Percentiles rank a stretch among this genome's conserved stretches.
These are phyloP conservation scores for Cornus kousa DNA, from an alignment of 148 eudicot species.

Conservation along the genomic window DNA sequence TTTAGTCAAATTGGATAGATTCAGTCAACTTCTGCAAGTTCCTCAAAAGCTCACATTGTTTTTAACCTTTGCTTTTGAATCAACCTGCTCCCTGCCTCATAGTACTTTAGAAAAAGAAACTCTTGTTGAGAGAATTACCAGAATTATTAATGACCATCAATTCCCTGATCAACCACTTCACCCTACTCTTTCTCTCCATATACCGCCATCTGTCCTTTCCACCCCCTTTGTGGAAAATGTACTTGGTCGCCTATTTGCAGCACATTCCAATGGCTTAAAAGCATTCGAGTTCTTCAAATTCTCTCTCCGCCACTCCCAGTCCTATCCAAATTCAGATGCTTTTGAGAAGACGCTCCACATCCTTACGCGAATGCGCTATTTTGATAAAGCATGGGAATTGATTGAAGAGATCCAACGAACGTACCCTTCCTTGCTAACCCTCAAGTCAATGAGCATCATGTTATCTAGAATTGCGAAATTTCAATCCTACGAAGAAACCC, in stretches of 20 bases:
- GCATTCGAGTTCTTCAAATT: slow-evolving; percentile 78
- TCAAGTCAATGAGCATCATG: slow-evolving; percentile 81
- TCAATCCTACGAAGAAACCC: slow-evolving; percentile 68
- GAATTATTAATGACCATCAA: slow-evolving; percentile 71
- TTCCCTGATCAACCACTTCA: slow-evolving; percentile 64
- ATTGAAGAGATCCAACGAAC: slow-evolving; percentile 52
- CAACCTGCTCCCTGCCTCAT: slow-evolving; percentile 24
- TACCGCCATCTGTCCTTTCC: slow-evolving; percentile 45
- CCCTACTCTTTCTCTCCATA: slow-evolving; percentile 45
- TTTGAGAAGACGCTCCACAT: slow-evolving; percentile 86
- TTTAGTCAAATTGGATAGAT: slow-evolving; percentile 4
- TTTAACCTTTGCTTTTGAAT: slow-evolving; percentile 20
- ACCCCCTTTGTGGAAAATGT: slow-evolving; percentile 58
- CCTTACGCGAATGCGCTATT: slow-evolving; percentile 80
- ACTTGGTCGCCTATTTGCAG: slow-evolving; percentile 67
- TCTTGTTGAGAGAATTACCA: slow-evolving; percentile 48
- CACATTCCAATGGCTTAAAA: slow-evolving; percentile 83
- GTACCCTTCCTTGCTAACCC: slow-evolving; percentile 59
- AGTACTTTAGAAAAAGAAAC: slow-evolving; percentile 17
- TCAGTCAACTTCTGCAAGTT: slow-evolving; percentile 10
- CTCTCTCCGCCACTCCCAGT: slow-evolving; percentile 37
- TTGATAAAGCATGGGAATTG: slow-evolving; percentile 79
- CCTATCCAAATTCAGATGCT: slow-evolving; percentile 60
- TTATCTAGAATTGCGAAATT: slow-evolving; percentile 71
- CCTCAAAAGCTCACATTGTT: slow-evolving; percentile 17